Conservation (phyloP, 768 basidiomycete species). For the Boletus vermiculosoides region DNA sequence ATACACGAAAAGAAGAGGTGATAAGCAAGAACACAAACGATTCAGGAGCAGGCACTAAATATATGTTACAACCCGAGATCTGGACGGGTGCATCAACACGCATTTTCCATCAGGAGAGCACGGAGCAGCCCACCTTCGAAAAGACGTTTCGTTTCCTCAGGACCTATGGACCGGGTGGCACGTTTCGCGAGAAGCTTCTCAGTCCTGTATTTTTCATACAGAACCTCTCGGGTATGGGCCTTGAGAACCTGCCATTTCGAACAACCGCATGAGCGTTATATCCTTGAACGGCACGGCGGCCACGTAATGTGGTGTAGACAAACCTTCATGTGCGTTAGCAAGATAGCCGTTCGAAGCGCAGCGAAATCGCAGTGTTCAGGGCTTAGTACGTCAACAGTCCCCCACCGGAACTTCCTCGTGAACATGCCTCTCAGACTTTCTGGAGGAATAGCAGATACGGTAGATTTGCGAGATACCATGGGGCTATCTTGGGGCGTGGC, state of each 20-base stretch:
- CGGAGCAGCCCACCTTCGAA: slow-evolving; percentile 56
- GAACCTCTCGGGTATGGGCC: slow-evolving; percentile 78
- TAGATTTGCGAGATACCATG: slow-evolving; percentile 38
- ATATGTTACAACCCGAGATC: slow-evolving; percentile 47
- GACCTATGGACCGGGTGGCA: slow-evolving; percentile 75
- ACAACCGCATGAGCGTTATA: slow-evolving; percentile 4
- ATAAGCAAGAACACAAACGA: slow-evolving; percentile 26
- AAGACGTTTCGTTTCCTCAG: slow-evolving; percentile 69
- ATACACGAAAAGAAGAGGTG: slow-evolving; percentile 6
- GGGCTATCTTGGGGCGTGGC: slow-evolving; percentile 36
- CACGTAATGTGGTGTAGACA: slow-evolving; percentile 28
- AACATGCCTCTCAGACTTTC: slow-evolving; percentile 74
- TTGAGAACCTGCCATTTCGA: slow-evolving; percentile 62
- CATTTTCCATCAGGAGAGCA: slow-evolving; percentile 19
- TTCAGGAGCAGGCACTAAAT: slow-evolving; percentile 20
- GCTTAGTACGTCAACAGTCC: slow-evolving; percentile 81
- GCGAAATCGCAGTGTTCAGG: slow-evolving; percentile 88
- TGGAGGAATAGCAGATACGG: slow-evolving; percentile 50
- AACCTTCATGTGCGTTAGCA: slow-evolving; percentile 86
- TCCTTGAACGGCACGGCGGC: slow-evolving; percentile 10
- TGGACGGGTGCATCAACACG: slow-evolving; percentile 28
- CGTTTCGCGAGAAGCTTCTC: slow-evolving; percentile 87
- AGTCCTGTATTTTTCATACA: slow-evolving; percentile 92
- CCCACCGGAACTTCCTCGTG: slow-evolving; percentile 82
- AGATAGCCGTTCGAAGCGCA: slow-evolving; percentile 75